phyloP scores from a whole-genome alignment of 225 moss, liverwort and hornwort species.

The Pseudisothecium myosuroides region DNA sequence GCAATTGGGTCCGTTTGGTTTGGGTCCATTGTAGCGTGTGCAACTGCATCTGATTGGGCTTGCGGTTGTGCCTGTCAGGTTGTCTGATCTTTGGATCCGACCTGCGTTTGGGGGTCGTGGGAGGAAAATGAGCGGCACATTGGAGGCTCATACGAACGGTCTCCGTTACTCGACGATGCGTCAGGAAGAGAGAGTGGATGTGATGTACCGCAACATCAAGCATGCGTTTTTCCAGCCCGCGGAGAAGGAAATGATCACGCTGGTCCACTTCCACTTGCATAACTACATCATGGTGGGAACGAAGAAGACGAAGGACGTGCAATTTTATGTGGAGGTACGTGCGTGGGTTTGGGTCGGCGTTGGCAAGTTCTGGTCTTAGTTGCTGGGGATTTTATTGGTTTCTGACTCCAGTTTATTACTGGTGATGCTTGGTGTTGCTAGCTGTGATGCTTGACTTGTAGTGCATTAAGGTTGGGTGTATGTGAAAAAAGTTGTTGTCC shows the following conservation, averaged over 20 bases:
- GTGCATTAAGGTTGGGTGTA: not conserved
- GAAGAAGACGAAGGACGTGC: conserved; percentile 98
- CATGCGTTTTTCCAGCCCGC: conserved; percentile 99
- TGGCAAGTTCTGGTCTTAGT: no score
- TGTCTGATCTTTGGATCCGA: conserved; percentile 93
- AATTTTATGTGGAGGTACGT: conserved; percentile 83
- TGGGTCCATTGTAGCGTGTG: not conserved
- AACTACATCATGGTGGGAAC: conserved; percentile 99
- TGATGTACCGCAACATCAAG: conserved; percentile 98
- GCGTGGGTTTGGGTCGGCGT: not conserved
- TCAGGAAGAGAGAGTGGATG: conserved; percentile 88
- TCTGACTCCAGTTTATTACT: not conserved
- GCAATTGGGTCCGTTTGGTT: no score
- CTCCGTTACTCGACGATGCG: conserved; percentile 97
- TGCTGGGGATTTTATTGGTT: not conserved
- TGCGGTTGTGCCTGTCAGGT: conserved; percentile 3
- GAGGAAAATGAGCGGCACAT: conserved; percentile 83
- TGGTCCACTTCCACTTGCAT: conserved; percentile 92
- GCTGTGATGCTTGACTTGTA: not conserved
- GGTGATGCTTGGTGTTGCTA: not conserved
- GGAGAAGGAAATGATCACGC: conserved; percentile 99
- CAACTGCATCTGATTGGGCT: not conserved
- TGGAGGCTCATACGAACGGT: conserved; percentile 94
- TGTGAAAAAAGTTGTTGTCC: no score
- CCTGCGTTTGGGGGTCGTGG: conserved; percentile 96